Evolutionary conservation across 805 yeast species (phyloP), one percentile per base, ranked within the genome.

Genomic region (Sporopachydermia lactativora): DNA sequence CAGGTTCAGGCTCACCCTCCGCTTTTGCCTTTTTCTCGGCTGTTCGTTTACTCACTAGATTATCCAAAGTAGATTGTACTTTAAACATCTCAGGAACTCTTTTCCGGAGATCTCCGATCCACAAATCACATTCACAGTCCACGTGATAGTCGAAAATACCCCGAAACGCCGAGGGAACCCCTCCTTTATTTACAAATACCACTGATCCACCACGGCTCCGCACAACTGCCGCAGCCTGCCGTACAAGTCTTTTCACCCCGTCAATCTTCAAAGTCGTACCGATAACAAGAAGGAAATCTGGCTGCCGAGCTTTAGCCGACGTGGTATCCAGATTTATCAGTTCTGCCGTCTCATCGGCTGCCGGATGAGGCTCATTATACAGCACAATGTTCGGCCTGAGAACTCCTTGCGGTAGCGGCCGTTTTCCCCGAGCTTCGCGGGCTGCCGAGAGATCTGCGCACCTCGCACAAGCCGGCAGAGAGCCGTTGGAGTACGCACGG

Each of bases 341-440:
- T 34, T 83, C 59, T 2, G 94, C 81, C 35, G 89, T 75, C n/a
- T 66, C 60, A 45, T 84, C 95, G 3, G 86, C 76, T 46, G 75
- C 74, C 1, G 96, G 96, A 58, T 89, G 97, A 51, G 86, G 78
- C 54, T 89, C 97, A 2, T 96, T 96, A 56, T 89, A 89, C 16
- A 89, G 65, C 1, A 89, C 95, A 43, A 89, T 86, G 51, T 81
- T 81, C 3, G 98, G 98, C 42, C 96, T 68, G 36, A 92, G 61
- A 17, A 74, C 59, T 1, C 98, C 98, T 3, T 79, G 72, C 0
- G 83, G 79, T 1, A 81, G 74, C 5, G 71, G 55, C 42, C 98
- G 60, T 57, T 86, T 86, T 3, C 97, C 97, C 14, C 65, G 58
- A 42, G 63, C 65, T 11, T 70, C 61, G 38, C 95, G 64, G 38